phyloP scores from a whole-genome alignment of 2,329 filamentous ascomycete genomes.

The Periconia digitata region DNA sequence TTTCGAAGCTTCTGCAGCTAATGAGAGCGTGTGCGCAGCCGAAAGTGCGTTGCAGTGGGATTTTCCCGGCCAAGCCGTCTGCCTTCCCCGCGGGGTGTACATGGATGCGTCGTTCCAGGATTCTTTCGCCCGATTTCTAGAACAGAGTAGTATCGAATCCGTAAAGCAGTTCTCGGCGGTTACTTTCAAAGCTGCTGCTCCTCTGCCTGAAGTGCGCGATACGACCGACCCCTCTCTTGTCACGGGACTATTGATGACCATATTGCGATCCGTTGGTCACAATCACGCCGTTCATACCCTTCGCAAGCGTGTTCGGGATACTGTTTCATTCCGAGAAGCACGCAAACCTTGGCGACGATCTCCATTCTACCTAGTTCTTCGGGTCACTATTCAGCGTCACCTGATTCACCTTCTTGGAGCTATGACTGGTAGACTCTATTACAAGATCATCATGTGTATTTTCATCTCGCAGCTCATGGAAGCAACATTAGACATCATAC shows the following conservation, averaged over 20 bases:
- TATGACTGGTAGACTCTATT: constrained; percentile 51
- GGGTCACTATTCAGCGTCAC: constrained; percentile 59
- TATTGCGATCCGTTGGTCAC: constrained; percentile 59
- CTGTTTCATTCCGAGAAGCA: constrained; percentile 55
- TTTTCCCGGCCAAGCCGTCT: constrained; percentile 60
- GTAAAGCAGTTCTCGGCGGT: constrained; percentile 57
- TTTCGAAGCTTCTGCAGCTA: constrained; percentile 61
- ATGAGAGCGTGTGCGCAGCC: constrained; percentile 55
- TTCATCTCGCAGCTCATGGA: constrained; percentile 52
- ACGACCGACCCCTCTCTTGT: constrained; percentile 60
- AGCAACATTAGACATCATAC: constrained; percentile 34
- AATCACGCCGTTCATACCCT: constrained; percentile 43
- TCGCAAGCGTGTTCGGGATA: constrained; percentile 63
- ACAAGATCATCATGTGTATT: constrained; percentile 60
- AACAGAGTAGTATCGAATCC: constrained; percentile 57
- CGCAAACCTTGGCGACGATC: constrained; percentile 63
- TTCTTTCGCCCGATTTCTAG: constrained; percentile 55
- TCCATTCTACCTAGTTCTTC: constrained; percentile 63
- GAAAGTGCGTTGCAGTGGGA: constrained; percentile 58
- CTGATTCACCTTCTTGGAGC: constrained; percentile 47
- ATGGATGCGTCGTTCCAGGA: constrained; percentile 49
- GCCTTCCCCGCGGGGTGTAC: constrained; percentile 48
- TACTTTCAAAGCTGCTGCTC: constrained; percentile 54
- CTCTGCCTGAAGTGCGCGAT: constrained; percentile 59
- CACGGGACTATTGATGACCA: constrained; percentile 60